Conservation (phyloP, 768 basidiomycete genomes). For the Paxillus involutus region DNA sequence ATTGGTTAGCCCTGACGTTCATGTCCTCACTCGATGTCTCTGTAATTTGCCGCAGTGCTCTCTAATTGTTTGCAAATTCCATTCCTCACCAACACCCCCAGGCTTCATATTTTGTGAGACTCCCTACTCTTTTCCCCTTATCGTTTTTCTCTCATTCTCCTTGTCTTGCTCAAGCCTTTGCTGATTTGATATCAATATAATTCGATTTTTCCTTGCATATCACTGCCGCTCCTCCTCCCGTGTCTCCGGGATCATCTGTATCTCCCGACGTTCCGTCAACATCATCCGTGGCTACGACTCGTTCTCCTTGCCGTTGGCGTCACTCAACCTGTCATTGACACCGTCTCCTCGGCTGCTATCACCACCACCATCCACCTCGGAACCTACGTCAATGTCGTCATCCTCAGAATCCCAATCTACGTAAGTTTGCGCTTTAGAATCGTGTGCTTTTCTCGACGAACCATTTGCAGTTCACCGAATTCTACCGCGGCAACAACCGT, state of each 20-base stretch:
- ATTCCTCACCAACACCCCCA: neutral
- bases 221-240: slow-evolving; percentile 6
- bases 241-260: slow-evolving; percentile 5
- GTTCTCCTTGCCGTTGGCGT: neutral
- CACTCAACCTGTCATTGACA: slow-evolving; percentile 9
- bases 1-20: neutral
- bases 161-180: neutral
- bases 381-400: slow-evolving; percentile 11
- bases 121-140: slow-evolving; percentile 1
- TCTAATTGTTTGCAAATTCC: slow-evolving; percentile 3
- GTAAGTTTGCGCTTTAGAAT: slow-evolving; percentile 22
- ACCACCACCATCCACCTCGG: slow-evolving; percentile 8
- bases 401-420: slow-evolving; percentile 10
- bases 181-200: slow-evolving; percentile 2
- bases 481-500: slow-evolving; percentile 12
- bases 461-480: slow-evolving; percentile 12
- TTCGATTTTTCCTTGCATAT: slow-evolving; percentile 6
- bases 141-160: slow-evolving; percentile 3
- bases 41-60: neutral
- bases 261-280: slow-evolving; percentile 12
- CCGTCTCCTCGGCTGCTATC: slow-evolving; percentile 23
- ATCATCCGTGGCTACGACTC: slow-evolving; percentile 3
- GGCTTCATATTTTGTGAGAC: slow-evolving; percentile 1
- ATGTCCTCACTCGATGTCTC: neutral
- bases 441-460: slow-evolving; percentile 11